Conservation (phyloP, 805 yeast genomes). For the Sporopachydermia quercuum region DNA sequence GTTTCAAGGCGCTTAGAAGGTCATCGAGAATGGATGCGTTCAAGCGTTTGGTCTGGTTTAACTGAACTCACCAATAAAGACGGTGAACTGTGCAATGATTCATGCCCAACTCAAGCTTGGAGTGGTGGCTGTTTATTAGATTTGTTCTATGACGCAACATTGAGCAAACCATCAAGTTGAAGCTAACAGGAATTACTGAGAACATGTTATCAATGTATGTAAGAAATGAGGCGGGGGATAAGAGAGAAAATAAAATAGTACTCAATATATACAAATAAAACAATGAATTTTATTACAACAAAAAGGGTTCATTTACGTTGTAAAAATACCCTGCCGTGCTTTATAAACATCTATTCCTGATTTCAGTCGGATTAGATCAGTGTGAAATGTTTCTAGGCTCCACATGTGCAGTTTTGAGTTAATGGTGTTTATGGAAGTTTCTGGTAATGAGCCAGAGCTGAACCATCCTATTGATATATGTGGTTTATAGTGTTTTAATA, state of each 20-base stretch:
- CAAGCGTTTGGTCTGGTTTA: constrained; percentile 87
- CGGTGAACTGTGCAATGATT: constrained; percentile 69
- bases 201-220: not conserved
- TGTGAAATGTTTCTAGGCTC: not conserved
- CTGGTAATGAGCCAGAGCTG: too few species aligned
- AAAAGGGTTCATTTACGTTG: too few species aligned
- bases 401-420: not conserved
- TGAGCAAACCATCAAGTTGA: too few species aligned
- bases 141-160: constrained; percentile 53
- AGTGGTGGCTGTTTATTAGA: constrained; percentile 78
- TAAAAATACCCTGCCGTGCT: too few species aligned
- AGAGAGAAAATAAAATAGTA: not conserved
- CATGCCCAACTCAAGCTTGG: constrained; percentile 97
- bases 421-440: too few species aligned
- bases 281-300: too few species aligned
- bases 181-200: too few species aligned
- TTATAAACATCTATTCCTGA: not conserved
- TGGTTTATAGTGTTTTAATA: not conserved
- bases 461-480: not conserved
- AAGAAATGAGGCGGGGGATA: not conserved
- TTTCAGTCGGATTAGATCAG: not conserved
- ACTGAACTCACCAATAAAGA: constrained; percentile 85
- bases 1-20: constrained; percentile 34
- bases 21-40: constrained; percentile 54
- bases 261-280: too few species aligned